Percentiles rank a stretch among this genome's conserved stretches.
Conservation (phyloP, 2,329 filamentous ascomycete species). For the Aspergillus bombycis region DNA sequence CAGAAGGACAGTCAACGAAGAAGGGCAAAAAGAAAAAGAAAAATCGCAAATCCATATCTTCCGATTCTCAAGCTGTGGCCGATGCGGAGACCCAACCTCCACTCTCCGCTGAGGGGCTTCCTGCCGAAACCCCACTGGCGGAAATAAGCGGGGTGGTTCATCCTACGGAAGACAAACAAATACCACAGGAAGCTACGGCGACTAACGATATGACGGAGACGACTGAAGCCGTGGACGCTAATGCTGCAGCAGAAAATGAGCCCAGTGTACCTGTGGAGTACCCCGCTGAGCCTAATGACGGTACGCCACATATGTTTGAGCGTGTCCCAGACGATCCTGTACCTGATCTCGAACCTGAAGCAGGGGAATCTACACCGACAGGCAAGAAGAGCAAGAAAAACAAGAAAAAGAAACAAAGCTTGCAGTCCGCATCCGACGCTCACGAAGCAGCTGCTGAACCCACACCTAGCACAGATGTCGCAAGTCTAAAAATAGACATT, state of each 20-base stretch:
- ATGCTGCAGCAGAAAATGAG: constrained; percentile 6
- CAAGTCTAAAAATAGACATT: not conserved
- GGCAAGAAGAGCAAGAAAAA: constrained; percentile 26
- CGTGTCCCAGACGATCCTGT: constrained; percentile 8
- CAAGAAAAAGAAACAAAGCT: constrained; percentile 23
- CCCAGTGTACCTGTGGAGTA: constrained; percentile 21
- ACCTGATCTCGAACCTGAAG: constrained; percentile 17
- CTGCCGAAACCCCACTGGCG: constrained; percentile 10
- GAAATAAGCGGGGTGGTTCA: constrained; percentile 24
- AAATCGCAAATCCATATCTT: constrained; percentile 18
- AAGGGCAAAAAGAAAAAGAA: constrained; percentile 30
- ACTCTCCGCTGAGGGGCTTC: constrained; percentile 8
- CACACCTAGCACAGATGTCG: not conserved
- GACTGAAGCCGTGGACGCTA: constrained; percentile 10
- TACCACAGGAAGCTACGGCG: constrained; percentile 4
- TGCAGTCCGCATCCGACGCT: constrained; percentile 10
- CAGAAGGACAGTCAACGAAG: constrained; percentile 21
- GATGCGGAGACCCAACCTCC: constrained; percentile 10
- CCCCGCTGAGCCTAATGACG: constrained; percentile 22
- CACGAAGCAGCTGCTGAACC: constrained; percentile 5
- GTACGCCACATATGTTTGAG: constrained; percentile 23
- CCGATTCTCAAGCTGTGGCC: constrained; percentile 18
- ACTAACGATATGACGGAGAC: not conserved
- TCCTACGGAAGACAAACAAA: constrained; percentile 1
- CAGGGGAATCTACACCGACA: constrained; percentile 13